Percentiles rank a stretch among this genome's conserved stretches.
phyloP scores from a whole-genome alignment of 2,329 filamentous ascomycete genomes.

The Rhynchosporium agropyri region DNA sequence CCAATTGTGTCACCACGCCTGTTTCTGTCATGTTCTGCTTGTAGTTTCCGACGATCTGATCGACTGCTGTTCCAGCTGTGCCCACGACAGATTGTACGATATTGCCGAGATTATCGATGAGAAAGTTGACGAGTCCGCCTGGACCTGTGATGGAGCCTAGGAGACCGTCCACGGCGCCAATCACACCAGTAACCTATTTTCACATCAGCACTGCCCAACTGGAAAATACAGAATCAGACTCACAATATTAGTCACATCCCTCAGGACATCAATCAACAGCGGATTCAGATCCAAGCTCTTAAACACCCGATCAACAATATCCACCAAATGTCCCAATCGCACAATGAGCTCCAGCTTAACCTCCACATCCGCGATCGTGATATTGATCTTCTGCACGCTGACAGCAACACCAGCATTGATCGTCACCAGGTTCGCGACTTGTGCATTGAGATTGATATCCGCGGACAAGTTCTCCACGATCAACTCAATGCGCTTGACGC shows the following conservation, averaged over 20 bases:
- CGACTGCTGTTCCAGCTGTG: slow-evolving; percentile 48
- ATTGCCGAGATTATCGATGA: slow-evolving; percentile 64
- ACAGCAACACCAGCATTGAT: slow-evolving; percentile 54
- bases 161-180: slow-evolving; percentile 60
- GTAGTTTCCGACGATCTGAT: slow-evolving; percentile 60
- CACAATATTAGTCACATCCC: slow-evolving; percentile 55
- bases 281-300: slow-evolving; percentile 62
- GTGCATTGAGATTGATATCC: slow-evolving; percentile 62
- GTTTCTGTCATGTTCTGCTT: slow-evolving; percentile 60
- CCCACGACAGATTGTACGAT: slow-evolving; percentile 62
- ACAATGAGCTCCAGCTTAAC: slow-evolving; percentile 62
- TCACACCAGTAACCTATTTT: slow-evolving; percentile 47
- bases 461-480: slow-evolving; percentile 61
- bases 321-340: slow-evolving; percentile 60
- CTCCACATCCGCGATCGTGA: slow-evolving; percentile 63
- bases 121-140: slow-evolving; percentile 55
- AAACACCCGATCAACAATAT: slow-evolving; percentile 64
- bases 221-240: neutral
- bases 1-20: slow-evolving; percentile 37
- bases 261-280: slow-evolving; percentile 57
- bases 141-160: slow-evolving; percentile 61
- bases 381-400: slow-evolving; percentile 55
- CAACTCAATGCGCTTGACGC: slow-evolving; percentile 61
- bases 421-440: slow-evolving; percentile 59
- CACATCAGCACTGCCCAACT: neutral